Evolutionary conservation across 306 rosid genomes (phyloP).

Genomic region (Cyclanthera cordifolia): DNA sequence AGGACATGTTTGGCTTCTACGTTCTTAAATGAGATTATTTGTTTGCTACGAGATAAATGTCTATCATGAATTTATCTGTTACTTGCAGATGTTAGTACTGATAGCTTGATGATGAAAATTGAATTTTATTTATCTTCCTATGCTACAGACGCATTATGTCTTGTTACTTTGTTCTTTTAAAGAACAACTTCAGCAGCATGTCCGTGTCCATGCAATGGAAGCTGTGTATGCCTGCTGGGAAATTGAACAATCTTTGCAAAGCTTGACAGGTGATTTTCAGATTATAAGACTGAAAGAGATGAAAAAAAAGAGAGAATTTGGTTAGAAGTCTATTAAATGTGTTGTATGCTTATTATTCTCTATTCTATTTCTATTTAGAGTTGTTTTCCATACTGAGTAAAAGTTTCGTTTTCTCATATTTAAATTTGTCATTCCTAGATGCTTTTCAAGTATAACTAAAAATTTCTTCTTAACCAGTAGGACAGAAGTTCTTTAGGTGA

Average conservation of each 20-base stretch:
- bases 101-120: background rate
- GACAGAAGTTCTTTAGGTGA: background rate
- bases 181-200: constrained; percentile 97
- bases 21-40: background rate
- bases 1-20: background rate
- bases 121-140: constrained; percentile 4
- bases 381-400: background rate
- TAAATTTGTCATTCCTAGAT: background rate
- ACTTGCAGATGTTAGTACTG: background rate
- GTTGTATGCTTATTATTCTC: background rate
- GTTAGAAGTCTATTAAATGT: background rate
- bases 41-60: background rate
- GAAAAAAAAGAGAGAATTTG: no score
- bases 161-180: constrained; percentile 89
- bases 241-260: constrained; percentile 88
- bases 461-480: background rate
- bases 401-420: background rate
- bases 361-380: background rate
- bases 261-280: constrained; percentile 63
- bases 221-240: constrained; percentile 99
- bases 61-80: no score
- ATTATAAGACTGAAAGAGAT: background rate
- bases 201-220: constrained; percentile 98
- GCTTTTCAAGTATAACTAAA: background rate
- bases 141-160: constrained; percentile 84